Conservation (phyloP, 2,329 filamentous ascomycete species). For the Monilinia polystroma region DNA sequence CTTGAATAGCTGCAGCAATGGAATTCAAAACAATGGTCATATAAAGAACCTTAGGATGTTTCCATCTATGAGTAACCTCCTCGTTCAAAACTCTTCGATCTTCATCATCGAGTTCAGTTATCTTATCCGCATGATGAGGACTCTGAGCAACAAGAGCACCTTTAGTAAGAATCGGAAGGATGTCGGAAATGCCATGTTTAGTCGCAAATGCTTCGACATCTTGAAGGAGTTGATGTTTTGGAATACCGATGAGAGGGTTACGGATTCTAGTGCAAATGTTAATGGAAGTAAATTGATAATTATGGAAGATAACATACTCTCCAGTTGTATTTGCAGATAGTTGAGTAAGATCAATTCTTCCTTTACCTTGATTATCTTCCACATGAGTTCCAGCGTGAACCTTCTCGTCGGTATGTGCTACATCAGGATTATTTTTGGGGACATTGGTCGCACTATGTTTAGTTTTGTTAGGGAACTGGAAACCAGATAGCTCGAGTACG, state of each 20-base stretch:
- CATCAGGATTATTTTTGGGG: neutral
- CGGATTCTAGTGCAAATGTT: constrained; percentile 45
- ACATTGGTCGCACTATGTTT: constrained; percentile 4
- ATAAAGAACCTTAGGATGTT: constrained; percentile 60
- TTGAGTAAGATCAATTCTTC: constrained; percentile 10
- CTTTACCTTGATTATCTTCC: neutral
- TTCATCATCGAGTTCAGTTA: constrained; percentile 55
- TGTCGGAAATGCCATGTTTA: constrained; percentile 57
- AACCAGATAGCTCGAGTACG: neutral
- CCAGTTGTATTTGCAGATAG: constrained; percentile 17
- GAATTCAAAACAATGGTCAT: constrained; percentile 68
- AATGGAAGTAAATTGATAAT: neutral
- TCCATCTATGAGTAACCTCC: constrained; percentile 68
- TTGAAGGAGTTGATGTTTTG: constrained; percentile 49
- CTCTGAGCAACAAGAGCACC: constrained; percentile 75
- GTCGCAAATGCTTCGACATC: constrained; percentile 61
- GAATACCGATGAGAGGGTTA: constrained; percentile 57
- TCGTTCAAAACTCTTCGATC: constrained; percentile 63
- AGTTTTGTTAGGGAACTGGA: neutral
- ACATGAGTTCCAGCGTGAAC: neutral
- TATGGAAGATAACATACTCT: neutral
- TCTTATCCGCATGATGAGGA: constrained; percentile 63
- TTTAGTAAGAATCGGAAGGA: constrained; percentile 59
- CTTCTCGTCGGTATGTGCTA: constrained; percentile 6
- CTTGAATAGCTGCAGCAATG: constrained; percentile 66